These are phyloP conservation scores for Pyrenochaeta sp. DNA, from an alignment of 2,329 filamentous ascomycete species.

Conservation along the genomic window DNA sequence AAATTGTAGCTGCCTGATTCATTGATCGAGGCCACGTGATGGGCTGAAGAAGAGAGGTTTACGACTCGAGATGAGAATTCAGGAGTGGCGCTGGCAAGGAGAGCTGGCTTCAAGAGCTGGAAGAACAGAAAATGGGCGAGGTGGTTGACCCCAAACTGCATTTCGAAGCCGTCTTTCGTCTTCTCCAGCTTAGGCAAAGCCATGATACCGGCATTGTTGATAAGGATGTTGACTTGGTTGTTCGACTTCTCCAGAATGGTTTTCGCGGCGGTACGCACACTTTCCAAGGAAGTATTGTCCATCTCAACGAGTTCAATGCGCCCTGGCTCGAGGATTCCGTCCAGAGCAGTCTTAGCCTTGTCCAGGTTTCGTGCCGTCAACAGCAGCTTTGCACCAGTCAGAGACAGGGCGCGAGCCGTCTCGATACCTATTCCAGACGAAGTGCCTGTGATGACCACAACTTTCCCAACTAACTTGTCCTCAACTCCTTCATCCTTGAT, in stretches of 20 bases:
- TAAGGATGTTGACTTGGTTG: constrained; percentile 25
- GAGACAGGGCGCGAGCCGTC: constrained; percentile 49
- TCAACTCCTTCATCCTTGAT: constrained; percentile 50
- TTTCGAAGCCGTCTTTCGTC: constrained; percentile 42
- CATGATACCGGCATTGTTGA: constrained; percentile 37
- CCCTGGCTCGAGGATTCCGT: constrained; percentile 18
- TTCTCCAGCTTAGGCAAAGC: constrained; percentile 26
- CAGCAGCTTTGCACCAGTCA: constrained; percentile 55
- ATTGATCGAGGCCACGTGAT: constrained; percentile 43
- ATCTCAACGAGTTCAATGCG: constrained; percentile 20
- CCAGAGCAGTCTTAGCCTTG: constrained; percentile 41
- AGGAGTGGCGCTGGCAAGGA: constrained; percentile 36
- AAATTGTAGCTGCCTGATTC: constrained; percentile 41
- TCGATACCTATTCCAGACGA: constrained; percentile 43
- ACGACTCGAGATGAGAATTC: constrained; percentile 48
- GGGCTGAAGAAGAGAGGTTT: constrained; percentile 49
- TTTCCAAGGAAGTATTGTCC: constrained; percentile 11
- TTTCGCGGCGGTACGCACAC: constrained; percentile 17
- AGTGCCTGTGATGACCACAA: constrained; percentile 38
- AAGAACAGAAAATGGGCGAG: constrained; percentile 54
- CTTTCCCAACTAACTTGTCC: constrained; percentile 39
- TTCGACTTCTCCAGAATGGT: constrained; percentile 14
- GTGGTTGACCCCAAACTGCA: constrained; percentile 55
- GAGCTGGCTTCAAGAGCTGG: constrained; percentile 51
- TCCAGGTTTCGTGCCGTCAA: constrained; percentile 55